These are phyloP conservation scores for Biscogniauxia mediterranea DNA, from an alignment of 2,329 filamentous ascomycete species.

Conservation along the genomic window DNA sequence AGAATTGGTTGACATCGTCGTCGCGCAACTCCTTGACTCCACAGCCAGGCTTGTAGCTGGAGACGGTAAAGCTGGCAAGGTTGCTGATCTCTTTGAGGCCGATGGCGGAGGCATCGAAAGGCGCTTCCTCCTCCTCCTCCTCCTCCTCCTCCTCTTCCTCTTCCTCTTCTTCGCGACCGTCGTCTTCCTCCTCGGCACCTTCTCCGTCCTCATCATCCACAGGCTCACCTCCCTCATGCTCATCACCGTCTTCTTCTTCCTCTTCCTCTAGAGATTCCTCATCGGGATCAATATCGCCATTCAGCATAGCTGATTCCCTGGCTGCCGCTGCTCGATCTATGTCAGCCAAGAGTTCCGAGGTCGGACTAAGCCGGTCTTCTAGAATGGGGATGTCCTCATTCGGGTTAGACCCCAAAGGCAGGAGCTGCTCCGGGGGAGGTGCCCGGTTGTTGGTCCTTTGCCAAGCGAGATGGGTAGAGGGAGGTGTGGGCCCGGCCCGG, in stretches of 20 bases:
- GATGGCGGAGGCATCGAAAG: conserved; percentile 52
- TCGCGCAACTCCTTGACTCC: conserved; percentile 73
- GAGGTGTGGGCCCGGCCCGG: no score
- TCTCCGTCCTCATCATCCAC: conserved; percentile 34
- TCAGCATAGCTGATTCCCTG: background rate
- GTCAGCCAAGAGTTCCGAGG: conserved; percentile 5
- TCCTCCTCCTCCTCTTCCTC: conserved; percentile 30
- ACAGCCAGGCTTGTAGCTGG: conserved; percentile 76
- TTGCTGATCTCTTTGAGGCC: conserved; percentile 82
- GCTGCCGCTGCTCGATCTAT: background rate
- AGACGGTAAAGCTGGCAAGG: conserved; percentile 79
- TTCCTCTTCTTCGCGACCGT: conserved; percentile 30
- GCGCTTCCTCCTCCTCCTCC: conserved; percentile 36
- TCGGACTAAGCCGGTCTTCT: background rate
- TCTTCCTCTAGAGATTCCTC: conserved; percentile 17
- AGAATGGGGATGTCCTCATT: background rate
- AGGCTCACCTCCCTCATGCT: conserved; percentile 22
- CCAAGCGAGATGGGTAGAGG: no score
- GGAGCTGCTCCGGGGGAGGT: no score
- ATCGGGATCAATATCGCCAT: conserved; percentile 3
- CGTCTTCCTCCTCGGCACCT: conserved; percentile 20
- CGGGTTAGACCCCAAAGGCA: no score
- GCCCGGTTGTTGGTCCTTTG: no score
- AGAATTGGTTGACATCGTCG: conserved; percentile 71
- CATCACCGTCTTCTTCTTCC: conserved; percentile 20